phyloP scores from a whole-genome alignment of 257 asterid genomes.

The Solanum medicagineum region DNA sequence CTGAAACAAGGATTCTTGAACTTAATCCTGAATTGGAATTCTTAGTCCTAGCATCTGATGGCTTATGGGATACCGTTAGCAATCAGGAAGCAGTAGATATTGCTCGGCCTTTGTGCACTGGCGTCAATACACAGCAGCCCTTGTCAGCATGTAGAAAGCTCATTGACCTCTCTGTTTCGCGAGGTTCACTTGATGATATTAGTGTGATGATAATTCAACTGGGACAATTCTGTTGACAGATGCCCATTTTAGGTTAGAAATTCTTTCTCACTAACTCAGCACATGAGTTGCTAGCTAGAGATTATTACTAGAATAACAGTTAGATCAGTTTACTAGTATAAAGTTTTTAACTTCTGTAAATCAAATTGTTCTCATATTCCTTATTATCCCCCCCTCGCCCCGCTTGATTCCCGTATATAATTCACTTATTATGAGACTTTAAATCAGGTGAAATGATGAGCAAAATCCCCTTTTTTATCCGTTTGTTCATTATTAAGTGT shows the following conservation, averaged over 20 bases:
- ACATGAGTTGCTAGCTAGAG: neutral
- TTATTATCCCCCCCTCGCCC: neutral
- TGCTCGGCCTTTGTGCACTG: conserved; percentile 31
- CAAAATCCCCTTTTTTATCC: neutral
- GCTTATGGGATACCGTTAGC: conserved; percentile 86
- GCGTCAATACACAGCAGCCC: conserved; percentile 21
- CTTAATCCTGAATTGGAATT: conserved; percentile 60
- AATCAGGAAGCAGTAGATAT: conserved; percentile 80
- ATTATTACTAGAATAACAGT: neutral
- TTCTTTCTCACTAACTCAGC: neutral
- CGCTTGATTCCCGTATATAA: neutral
- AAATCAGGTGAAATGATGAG: neutral
- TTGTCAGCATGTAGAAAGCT: conserved; percentile 66
- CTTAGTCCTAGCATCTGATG: conserved; percentile 83
- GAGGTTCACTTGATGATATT: conserved; percentile 70
- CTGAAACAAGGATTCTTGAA: conserved; percentile 41
- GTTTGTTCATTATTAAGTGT: neutral
- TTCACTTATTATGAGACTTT: neutral
- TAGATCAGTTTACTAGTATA: neutral
- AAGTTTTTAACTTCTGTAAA: neutral
- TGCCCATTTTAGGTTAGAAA: neutral
- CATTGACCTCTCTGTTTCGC: conserved; percentile 49
- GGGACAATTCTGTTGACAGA: conserved; percentile 5
- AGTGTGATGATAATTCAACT: conserved; percentile 57
- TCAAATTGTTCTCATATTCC: neutral